A percentile compares a stretch with the other conserved stretches of the same genome.
These are phyloP conservation scores for Syzygium oleosum DNA, from an alignment of 345 rosid genomes.

Conservation along the genomic window DNA sequence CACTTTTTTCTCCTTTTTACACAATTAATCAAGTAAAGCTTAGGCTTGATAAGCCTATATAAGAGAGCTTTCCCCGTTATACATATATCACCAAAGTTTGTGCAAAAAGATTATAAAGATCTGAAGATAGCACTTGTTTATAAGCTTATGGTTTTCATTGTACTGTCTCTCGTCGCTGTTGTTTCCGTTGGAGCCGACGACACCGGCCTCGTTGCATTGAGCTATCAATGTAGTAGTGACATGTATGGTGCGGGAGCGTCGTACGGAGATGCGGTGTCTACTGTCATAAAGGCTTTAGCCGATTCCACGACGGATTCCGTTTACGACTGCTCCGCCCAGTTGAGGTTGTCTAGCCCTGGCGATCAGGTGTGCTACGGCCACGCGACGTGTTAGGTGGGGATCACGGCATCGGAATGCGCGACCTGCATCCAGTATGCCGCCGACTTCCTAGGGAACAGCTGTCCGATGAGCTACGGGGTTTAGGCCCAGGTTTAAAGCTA, in stretches of 20 bases:
- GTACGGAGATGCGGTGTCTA: neutral
- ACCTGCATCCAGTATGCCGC: neutral
- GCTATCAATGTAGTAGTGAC: neutral
- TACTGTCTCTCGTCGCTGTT: neutral
- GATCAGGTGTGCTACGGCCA: neutral
- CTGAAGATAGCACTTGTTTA: neutral
- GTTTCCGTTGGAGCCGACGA: accelerated
- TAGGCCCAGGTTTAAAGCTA: neutral
- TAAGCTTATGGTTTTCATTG: neutral
- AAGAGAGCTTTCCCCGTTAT: neutral
- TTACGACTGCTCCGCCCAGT: neutral
- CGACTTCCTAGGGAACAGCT: neutral
- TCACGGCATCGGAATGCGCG: accelerated
- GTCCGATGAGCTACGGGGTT: neutral
- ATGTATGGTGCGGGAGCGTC: neutral
- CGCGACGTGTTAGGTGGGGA: neutral
- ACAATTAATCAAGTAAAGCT: neutral
- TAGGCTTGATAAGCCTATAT: neutral
- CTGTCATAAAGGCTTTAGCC: neutral
- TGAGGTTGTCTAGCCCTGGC: neutral
- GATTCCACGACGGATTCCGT: neutral
- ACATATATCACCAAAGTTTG: neutral
- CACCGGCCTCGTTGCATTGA: neutral
- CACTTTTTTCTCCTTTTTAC: no score
- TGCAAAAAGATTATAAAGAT: neutral